Conservation (phyloP, 192 early-diverging fungal genomes). For the Gonapodya prolifera region DNA sequence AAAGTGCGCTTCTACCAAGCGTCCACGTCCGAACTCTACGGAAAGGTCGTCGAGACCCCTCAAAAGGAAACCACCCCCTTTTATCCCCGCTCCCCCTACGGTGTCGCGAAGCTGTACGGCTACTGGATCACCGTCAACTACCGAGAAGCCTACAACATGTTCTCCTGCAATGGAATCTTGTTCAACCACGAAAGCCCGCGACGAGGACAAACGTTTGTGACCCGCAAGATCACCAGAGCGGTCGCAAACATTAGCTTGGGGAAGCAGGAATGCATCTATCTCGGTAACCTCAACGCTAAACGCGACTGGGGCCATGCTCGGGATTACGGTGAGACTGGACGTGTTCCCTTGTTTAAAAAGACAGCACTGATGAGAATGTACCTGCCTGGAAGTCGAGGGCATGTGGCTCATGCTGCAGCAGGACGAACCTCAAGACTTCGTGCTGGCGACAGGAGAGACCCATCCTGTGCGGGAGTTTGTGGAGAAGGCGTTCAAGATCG, state of each 20-base stretch:
- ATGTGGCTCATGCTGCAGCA: conserved; percentile 78
- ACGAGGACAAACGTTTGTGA: conserved; percentile 60
- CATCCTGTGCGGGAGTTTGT: conserved; percentile 64
- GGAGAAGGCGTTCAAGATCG: conserved; percentile 58
- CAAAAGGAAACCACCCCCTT: conserved; percentile 71
- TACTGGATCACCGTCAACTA: conserved; percentile 71
- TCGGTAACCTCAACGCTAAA: conserved; percentile 66
- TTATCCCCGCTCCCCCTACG: conserved; percentile 68
- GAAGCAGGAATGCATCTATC: conserved; percentile 51
- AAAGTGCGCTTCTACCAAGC: conserved; percentile 41
- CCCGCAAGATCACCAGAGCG: conserved; percentile 63
- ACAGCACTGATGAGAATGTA: too few species aligned
- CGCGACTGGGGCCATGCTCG: conserved; percentile 73
- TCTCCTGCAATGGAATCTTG: conserved; percentile 63
- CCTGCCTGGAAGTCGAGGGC: too few species aligned
- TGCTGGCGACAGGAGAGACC: conserved; percentile 67
- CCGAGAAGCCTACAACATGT: conserved; percentile 67
- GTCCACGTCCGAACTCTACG: conserved; percentile 63
- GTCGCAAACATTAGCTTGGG: conserved; percentile 60
- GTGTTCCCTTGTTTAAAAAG: too few species aligned
- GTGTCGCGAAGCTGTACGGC: conserved; percentile 64
- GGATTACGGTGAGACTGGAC: too few species aligned
- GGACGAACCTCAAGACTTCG: conserved; percentile 56
- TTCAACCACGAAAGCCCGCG: conserved; percentile 70
- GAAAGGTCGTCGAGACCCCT: conserved; percentile 60